phyloP scores from a whole-genome alignment of 1,284 basidiomycete genomes.

The Malassezia vespertilionis region DNA sequence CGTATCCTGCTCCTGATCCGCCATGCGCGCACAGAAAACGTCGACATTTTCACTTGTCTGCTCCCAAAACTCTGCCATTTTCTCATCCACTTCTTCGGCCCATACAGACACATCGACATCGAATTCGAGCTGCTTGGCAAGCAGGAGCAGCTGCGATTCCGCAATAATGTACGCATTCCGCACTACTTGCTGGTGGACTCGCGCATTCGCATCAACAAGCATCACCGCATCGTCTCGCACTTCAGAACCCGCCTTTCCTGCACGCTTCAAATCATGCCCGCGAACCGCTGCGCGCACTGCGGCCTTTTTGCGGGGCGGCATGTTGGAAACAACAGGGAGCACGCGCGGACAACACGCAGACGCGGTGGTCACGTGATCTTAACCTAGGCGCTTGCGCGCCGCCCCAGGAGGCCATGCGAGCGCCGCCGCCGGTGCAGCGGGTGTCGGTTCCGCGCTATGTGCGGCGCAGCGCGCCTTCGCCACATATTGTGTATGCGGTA shows the following conservation, averaged over 20 bases:
- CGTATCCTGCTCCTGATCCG: not conserved
- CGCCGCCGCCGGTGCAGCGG: conserved; percentile 36
- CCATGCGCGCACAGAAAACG: conserved; percentile 12
- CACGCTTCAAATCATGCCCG: not conserved
- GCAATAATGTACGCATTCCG: conserved; percentile 17
- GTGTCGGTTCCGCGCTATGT: conserved; percentile 40
- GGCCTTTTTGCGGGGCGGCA: conserved; percentile 13
- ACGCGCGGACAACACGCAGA: not conserved
- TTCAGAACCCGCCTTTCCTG: not conserved
- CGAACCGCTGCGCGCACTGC: not conserved
- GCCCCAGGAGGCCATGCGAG: not conserved
- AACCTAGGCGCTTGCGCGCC: not conserved
- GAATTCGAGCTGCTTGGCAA: conserved; percentile 18
- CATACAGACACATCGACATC: conserved; percentile 10
- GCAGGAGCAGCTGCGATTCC: conserved; percentile 17
- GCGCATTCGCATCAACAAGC: not conserved
- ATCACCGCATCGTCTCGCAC: not conserved
- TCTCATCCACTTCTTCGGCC: conserved; percentile 14
- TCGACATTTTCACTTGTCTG: conserved; percentile 10
- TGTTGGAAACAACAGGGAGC: not conserved
- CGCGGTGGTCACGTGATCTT: conserved; percentile 5
- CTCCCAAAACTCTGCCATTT: conserved; percentile 16
- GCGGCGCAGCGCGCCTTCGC: conserved; percentile 38
- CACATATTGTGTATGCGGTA: conserved; percentile 70
- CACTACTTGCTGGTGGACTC: conserved; percentile 13